Evolutionary conservation across 2,329 filamentous ascomycete genomes (phyloP), one percentile per base, ranked within the genome.

Genomic region (Beauveria pseudobassiana): DNA sequence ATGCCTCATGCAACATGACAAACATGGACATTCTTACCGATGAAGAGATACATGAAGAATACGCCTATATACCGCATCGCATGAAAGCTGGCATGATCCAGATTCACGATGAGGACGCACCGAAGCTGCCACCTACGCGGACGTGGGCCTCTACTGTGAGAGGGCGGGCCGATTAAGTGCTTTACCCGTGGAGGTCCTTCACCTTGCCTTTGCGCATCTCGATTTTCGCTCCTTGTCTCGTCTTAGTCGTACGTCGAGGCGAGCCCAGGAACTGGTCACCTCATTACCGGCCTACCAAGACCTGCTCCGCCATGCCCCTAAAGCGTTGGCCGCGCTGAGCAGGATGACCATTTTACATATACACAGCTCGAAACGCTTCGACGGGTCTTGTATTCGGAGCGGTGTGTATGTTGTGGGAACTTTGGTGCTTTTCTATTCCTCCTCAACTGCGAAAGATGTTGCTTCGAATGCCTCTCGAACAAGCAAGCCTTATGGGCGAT

Each of bases 271-370:
- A 24, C 52, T 70, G 1, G 64, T 73, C 16, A 67, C 71, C 38
- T 60, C 63, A 14, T 68, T 74, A 7, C 68, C 73, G 2, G 67
- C 75, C n/a, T 72, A 75, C 34, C 78, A 74, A 73, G 73, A 76
- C 40, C 68, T 74, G 42, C 74, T 77, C 42, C 77, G 78, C 65
- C 81, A 73, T 59, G 72, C 70, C 5, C 71, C 69, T n/a, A 60
- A 62, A 34, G 58, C 67, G n/a, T 49, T 74, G 55, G 57, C 50
- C 3, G 68, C 66, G n/a, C 62, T 73, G 45, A 64, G 64, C 18
- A 61, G 65, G 52, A 70, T 70, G 48, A 57, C 34, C 7, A 60
- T 72, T 14, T 59, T 72, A 38, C 57, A 58, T 26, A 55, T 53
- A 52, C 67, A 72, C 50, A 53, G 69, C 14, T 67, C 48, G 52